phyloP scores from a whole-genome alignment of 495 filamentous ascomycete genomes.

The Penicillium fimorum region DNA sequence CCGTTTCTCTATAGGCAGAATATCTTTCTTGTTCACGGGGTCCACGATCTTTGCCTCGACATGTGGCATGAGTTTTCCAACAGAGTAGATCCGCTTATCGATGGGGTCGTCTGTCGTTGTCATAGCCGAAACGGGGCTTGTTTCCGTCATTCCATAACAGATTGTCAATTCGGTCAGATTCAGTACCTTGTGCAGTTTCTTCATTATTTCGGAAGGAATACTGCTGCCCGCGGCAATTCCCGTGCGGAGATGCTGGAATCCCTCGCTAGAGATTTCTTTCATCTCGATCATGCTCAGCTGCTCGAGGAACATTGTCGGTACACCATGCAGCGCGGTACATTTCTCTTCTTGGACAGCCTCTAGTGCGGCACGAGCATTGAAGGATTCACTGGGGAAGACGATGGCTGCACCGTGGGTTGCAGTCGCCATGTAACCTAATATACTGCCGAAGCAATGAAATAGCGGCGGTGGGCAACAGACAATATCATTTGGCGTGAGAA shows the following conservation, averaged over 20 bases:
- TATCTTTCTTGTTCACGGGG: slow-evolving; percentile 50
- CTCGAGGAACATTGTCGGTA: slow-evolving; percentile 95
- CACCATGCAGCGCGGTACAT: slow-evolving; percentile 87
- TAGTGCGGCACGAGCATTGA: slow-evolving; percentile 74
- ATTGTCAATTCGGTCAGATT: slow-evolving; percentile 87
- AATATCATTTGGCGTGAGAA: slow-evolving; percentile 65
- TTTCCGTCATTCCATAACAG: slow-evolving; percentile 99
- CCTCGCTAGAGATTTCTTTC: slow-evolving; percentile 50
- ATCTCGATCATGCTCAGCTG: slow-evolving; percentile 70
- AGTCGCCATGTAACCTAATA: slow-evolving; percentile 92
- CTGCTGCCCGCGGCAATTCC: slow-evolving; percentile 90
- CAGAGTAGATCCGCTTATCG: slow-evolving; percentile 71
- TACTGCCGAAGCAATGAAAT: slow-evolving; percentile 90
- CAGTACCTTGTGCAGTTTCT: slow-evolving; percentile 67
- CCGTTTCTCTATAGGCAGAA: slow-evolving; percentile 61
- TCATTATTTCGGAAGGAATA: slow-evolving; percentile 83
- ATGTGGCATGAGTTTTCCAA: slow-evolving; percentile 79
- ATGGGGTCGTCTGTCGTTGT: slow-evolving; percentile 80
- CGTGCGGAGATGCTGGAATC: slow-evolving; percentile 71
- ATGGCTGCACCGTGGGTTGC: slow-evolving; percentile 83
- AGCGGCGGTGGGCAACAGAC: slow-evolving; percentile 85
- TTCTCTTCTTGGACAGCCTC: slow-evolving; percentile 68
- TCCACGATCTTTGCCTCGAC: slow-evolving; percentile 82
- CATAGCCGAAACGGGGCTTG: slow-evolving; percentile 87
- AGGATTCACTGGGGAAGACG: slow-evolving; percentile 84